Conservation (phyloP, 352 stramenopile species). For the Pythium chondricola region DNA sequence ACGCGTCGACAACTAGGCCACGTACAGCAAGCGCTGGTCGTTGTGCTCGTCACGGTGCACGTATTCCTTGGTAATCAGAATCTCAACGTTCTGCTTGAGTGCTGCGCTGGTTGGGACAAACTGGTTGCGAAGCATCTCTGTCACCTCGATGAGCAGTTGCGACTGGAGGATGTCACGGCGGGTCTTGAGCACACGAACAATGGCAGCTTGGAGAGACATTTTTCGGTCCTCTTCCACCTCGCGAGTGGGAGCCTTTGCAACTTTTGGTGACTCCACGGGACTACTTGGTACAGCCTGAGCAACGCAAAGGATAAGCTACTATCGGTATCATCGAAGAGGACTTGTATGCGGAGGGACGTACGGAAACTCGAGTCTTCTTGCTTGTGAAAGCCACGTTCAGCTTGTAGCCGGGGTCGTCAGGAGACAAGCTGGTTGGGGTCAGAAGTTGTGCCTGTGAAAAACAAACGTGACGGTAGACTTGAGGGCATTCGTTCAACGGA, state of each 20-base stretch:
- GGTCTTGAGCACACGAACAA: slow-evolving; percentile 80
- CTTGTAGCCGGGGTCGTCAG: slow-evolving; percentile 19
- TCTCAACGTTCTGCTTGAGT: slow-evolving; percentile 78
- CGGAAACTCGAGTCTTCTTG: slow-evolving; percentile 22
- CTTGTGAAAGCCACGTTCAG: slow-evolving; percentile 21
- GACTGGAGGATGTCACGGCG: slow-evolving; percentile 62
- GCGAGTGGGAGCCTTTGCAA: slow-evolving; percentile 34
- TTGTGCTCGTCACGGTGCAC: slow-evolving; percentile 59
- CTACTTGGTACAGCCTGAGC: slow-evolving; percentile 41
- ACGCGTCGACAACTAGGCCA: too few species aligned
- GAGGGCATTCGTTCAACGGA: too few species aligned
- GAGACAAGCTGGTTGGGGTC: slow-evolving; percentile 1
- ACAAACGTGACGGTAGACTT: slow-evolving; percentile 4
- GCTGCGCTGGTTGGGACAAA: slow-evolving; percentile 55
- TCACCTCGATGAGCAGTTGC: slow-evolving; percentile 58
- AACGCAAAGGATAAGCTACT: too few species aligned
- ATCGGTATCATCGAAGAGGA: too few species aligned
- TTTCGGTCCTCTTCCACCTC: slow-evolving; percentile 87
- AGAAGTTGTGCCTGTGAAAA: slow-evolving; percentile 36
- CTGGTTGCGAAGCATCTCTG: slow-evolving; percentile 65
- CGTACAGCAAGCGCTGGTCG: slow-evolving; percentile 55
- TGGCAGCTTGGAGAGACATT: slow-evolving; percentile 79
- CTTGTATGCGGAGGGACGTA: too few species aligned
- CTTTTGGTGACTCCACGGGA: slow-evolving; percentile 65
- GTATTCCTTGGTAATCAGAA: slow-evolving; percentile 84